phyloP scores from a whole-genome alignment of 164 flowering plant species.

The Magnolia changhungtana region DNA sequence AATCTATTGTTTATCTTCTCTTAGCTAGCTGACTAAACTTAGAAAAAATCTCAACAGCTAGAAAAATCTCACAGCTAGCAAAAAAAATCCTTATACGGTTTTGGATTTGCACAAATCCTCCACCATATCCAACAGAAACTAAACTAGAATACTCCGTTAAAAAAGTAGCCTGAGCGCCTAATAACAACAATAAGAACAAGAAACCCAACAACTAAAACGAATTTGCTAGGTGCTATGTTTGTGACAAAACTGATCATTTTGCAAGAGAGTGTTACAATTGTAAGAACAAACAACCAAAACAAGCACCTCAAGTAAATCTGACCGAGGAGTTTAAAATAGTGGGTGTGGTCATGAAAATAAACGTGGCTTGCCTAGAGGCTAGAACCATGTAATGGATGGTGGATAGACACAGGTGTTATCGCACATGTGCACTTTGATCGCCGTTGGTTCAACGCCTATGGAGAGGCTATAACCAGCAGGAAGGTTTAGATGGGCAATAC shows the following conservation, averaged over 20 bases:
- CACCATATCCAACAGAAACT: too few species aligned
- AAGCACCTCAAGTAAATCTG: background rate
- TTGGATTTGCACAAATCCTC: too few species aligned
- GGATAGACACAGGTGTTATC: background rate
- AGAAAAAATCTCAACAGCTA: too few species aligned
- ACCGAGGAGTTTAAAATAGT: background rate
- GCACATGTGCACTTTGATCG: background rate
- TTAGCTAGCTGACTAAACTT: too few species aligned
- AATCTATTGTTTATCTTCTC: too few species aligned
- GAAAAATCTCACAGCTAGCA: too few species aligned
- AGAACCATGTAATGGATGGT: background rate
- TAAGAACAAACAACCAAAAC: background rate
- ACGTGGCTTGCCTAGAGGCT: background rate
- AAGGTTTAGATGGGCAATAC: background rate
- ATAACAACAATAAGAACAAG: too few species aligned
- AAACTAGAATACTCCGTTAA: too few species aligned
- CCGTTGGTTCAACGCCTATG: background rate
- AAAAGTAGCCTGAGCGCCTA: too few species aligned
- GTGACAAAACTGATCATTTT: background rate
- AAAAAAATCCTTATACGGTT: too few species aligned
- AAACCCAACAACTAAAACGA: too few species aligned
- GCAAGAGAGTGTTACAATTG: background rate
- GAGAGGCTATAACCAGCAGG: background rate
- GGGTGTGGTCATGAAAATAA: background rate
- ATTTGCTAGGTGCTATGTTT: too few species aligned